These are phyloP conservation scores for Nitzschia sp. DNA, from an alignment of 108 stramenopile genomes.

Conservation along the genomic window DNA sequence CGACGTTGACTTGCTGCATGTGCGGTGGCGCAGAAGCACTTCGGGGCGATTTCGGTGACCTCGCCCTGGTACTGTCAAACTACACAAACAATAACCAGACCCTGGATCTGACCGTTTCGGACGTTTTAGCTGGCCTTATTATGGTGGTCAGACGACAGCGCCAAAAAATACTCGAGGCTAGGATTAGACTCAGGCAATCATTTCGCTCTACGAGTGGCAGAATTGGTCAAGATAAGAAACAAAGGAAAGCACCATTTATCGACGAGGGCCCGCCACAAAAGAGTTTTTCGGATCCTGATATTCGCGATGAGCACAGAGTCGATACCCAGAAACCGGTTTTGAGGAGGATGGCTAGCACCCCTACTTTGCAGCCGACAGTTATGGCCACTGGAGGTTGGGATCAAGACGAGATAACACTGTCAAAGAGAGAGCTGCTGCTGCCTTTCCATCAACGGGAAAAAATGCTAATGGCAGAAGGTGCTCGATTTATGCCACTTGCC, in stretches of 20 bases:
- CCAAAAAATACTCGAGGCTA: conserved; percentile 41
- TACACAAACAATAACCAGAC: conserved; percentile 58
- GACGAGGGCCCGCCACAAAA: neutral
- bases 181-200: neutral
- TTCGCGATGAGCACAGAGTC: neutral
- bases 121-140: conserved; percentile 64
- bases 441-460: conserved; percentile 36
- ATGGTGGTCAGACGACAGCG: conserved; percentile 55
- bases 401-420: neutral
- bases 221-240: neutral
- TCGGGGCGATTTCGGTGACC: conserved; percentile 32
- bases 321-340: neutral
- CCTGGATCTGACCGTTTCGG: conserved; percentile 63
- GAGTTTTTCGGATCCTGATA: neutral
- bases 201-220: neutral
- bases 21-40: conserved; percentile 63
- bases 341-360: neutral
- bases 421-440: conserved; percentile 7
- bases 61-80: conserved; percentile 53
- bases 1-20: conserved; percentile 65
- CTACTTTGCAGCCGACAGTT: neutral
- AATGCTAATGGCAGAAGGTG: conserved; percentile 62
- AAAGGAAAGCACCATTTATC: neutral
- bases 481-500: conserved; percentile 65
- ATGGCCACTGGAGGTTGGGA: neutral